phyloP scores from a whole-genome alignment of 192 early-diverging fungal genomes.

The Pilaira anomala region DNA sequence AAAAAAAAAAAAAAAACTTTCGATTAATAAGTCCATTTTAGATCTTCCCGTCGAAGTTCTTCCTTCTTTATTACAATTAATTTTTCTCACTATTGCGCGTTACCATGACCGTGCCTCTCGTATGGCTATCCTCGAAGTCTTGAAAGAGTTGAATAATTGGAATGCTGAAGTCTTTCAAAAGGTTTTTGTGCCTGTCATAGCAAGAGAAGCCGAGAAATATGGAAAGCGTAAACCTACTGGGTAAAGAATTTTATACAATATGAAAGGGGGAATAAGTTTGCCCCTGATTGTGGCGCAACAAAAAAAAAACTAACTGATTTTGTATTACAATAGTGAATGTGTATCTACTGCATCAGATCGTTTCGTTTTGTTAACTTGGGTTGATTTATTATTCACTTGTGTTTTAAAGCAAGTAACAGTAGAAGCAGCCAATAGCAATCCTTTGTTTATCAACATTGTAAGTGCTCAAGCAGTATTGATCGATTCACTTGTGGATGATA shows the following conservation, averaged over 20 bases:
- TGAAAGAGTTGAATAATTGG: conserved; percentile 56
- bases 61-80: conserved; percentile 46
- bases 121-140: conserved; percentile 51
- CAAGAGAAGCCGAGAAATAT: conserved; percentile 47
- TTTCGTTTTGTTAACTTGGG: conserved; percentile 65
- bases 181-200: conserved; percentile 50
- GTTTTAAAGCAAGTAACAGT: conserved; percentile 24
- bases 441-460: conserved; percentile 33
- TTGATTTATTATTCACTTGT: conserved; percentile 47
- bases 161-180: conserved; percentile 54
- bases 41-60: conserved; percentile 45
- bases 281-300: conserved; percentile 2
- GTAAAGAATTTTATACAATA: conserved; percentile 30
- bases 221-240: conserved; percentile 43
- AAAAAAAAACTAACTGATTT: background rate
- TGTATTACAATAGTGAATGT: conserved; percentile 25
- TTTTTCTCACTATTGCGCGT: conserved; percentile 59
- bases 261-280: too few relatives aligned
- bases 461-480: conserved; percentile 49
- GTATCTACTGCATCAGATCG: conserved; percentile 53
- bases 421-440: conserved; percentile 23
- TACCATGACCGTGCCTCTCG: conserved; percentile 71
- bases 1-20: background rate
- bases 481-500: conserved; percentile 46
- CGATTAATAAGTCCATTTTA: conserved; percentile 15